These are phyloP conservation scores for Artemisia argyi DNA, from an alignment of 129 eudicot genomes.

Conservation along the genomic window DNA sequence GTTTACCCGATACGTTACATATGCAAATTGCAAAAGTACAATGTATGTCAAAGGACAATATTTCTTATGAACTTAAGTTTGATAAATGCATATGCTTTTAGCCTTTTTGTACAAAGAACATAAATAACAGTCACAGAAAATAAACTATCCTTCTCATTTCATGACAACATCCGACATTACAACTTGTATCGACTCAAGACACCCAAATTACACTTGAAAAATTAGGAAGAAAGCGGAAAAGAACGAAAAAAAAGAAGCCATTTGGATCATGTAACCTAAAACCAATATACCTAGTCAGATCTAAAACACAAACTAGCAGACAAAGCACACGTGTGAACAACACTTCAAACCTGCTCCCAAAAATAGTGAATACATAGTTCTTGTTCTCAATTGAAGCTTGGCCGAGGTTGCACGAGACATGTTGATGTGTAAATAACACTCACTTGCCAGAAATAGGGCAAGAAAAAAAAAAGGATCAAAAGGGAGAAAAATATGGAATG, in stretches of 20 bases:
- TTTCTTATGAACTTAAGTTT: no score
- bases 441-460: not conserved
- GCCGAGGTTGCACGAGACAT: constrained; percentile 53
- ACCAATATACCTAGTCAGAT: constrained; percentile 22
- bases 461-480: constrained; percentile 3
- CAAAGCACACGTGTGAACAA: constrained; percentile 33
- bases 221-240: not conserved
- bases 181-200: constrained; percentile 29
- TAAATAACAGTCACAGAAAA: no score
- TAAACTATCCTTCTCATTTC: constrained; percentile 11
- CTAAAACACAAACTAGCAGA: constrained; percentile 15
- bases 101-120: no score
- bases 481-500: constrained; percentile 6
- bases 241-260: constrained; percentile 8
- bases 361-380: no score
- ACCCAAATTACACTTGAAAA: not conserved
- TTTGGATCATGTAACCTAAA: constrained; percentile 25
- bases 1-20: no score
- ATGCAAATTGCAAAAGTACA: no score
- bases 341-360: constrained; percentile 33
- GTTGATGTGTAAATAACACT: no score
- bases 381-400: constrained; percentile 20
- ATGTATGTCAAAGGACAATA: no score
- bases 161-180: constrained; percentile 17
- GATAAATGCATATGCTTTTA: no score